phyloP scores from a whole-genome alignment of 345 rosid genomes.

The Gossypium raimondii region DNA sequence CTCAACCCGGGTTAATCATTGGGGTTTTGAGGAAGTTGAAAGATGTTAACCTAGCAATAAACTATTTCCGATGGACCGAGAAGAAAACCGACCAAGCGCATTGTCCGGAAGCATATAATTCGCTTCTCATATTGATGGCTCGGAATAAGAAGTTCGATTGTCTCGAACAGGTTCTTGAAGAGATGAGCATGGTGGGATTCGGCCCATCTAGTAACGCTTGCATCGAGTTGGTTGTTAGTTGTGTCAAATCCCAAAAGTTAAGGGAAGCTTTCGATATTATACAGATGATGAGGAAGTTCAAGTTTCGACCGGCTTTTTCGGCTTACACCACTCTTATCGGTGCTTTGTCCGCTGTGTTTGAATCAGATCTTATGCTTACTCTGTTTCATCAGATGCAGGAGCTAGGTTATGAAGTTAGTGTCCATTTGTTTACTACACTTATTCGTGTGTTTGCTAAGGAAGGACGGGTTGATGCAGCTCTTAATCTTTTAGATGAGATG shows the following conservation, averaged over 20 bases:
- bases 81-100: conserved; percentile 48
- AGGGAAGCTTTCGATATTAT: conserved; percentile 71
- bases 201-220: conserved; percentile 54
- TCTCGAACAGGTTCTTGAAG: conserved; percentile 70
- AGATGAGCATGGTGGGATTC: conserved; percentile 86
- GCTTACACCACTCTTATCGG: conserved; percentile 91
- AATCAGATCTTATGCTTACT: conserved; percentile 65
- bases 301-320: conserved; percentile 84
- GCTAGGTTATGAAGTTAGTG: conserved; percentile 80
- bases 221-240: conserved; percentile 56
- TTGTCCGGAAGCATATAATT: conserved; percentile 75
- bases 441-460: conserved; percentile 78
- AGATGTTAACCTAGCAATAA: conserved; percentile 55
- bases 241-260: conserved; percentile 56
- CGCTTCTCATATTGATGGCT: conserved; percentile 72
- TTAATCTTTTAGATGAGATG: conserved; percentile 86
- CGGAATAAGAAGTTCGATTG: conserved; percentile 44
- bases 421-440: conserved; percentile 80
- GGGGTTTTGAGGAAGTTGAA: conserved; percentile 63
- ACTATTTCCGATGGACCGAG: conserved; percentile 76
- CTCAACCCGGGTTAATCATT: conserved; percentile 54
- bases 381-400: conserved; percentile 95
- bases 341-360: conserved; percentile 54
- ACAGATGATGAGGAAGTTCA: conserved; percentile 84
- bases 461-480: conserved; percentile 78